Evolutionary conservation across 2,329 filamentous ascomycete genomes (phyloP), one percentile per base, ranked within the genome.

Genomic region (Botrytis sinoallii): DNA sequence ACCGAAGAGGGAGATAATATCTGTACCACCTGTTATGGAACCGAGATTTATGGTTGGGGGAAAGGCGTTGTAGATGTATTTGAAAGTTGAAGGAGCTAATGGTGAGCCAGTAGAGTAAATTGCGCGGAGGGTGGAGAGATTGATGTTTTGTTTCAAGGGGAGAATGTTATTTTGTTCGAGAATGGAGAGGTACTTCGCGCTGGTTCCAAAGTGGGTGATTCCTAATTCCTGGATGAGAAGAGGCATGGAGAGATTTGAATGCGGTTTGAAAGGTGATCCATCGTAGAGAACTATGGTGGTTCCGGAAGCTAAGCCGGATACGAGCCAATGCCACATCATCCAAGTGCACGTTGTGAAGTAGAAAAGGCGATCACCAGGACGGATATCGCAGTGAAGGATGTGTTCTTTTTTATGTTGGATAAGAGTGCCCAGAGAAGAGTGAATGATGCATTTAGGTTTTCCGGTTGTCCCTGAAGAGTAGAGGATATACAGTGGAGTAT

Each of bases 271-370:
- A 0, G 96, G 96, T 0, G 93, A 97, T 66, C 96, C 96, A 71
- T 97, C 93, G 83, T 98, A 99, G 6, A 98, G 87, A 32, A 98
- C 87, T 20, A 98, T 85, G 0, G 93, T 95, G 18, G 93, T 89
- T 71, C 95, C 95, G 44, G 90, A 91, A 16, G 95, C 93, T 6
- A 98, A 89, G 9, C 91, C 93, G 1, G 93, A 95, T 32, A 98
- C 88, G 59, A 95, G 91, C 95, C 95, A 98, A 82, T 98, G 95
- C 94, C 95, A 98, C 95, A 98, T 98, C 95, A 99, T 98, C 96
- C 95, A 98, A 0, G 94, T 97, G 18, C 92, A 94, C 5, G 95
- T 98, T 1, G 94, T 97, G 84, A 95, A 98, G 84, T 98, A 98
- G 82, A 98, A 93, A 80, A 98, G 87, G 32, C 91, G 88, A 60